These are phyloP conservation scores for Talaromyces sp. DNA, from an alignment of 2,329 filamentous ascomycete species.

Conservation along the genomic window DNA sequence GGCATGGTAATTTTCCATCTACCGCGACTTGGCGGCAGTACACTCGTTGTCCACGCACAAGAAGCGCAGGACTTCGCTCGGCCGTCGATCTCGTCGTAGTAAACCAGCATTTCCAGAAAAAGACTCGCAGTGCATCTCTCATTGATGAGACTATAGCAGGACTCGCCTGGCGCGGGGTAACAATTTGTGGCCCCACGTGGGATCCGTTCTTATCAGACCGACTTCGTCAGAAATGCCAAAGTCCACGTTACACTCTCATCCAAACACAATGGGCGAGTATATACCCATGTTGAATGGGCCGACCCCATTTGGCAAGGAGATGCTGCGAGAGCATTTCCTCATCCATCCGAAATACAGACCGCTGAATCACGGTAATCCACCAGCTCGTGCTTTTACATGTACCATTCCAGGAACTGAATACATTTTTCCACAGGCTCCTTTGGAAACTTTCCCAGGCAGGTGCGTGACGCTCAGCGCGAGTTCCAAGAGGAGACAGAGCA, in stretches of 20 bases:
- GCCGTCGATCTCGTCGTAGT: neutral
- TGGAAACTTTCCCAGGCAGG: constrained; percentile 62
- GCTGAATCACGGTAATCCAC: constrained; percentile 65
- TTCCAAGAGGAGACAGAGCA: constrained; percentile 64
- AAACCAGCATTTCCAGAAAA: neutral
- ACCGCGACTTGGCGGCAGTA: neutral
- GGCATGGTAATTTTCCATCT: neutral
- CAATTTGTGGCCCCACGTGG: neutral
- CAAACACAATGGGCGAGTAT: constrained; percentile 6
- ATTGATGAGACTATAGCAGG: neutral
- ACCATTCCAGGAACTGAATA: neutral
- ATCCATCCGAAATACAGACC: constrained; percentile 63
- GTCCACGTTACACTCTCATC: neutral
- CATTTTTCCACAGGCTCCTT: constrained; percentile 54
- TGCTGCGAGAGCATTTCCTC: constrained; percentile 59
- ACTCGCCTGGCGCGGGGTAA: neutral
- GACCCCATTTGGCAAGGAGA: constrained; percentile 45
- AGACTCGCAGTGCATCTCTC: neutral
- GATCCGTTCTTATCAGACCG: neutral
- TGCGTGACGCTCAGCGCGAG: constrained; percentile 55
- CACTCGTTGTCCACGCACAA: neutral
- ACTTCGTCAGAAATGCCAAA: neutral
- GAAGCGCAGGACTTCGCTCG: neutral
- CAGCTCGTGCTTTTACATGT: neutral
- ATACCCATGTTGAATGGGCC: neutral